Percentiles rank a stretch among this genome's conserved stretches.
Evolutionary conservation across 768 basidiomycete species (phyloP).

Genomic region (Stropharia rugosoannulata): DNA sequence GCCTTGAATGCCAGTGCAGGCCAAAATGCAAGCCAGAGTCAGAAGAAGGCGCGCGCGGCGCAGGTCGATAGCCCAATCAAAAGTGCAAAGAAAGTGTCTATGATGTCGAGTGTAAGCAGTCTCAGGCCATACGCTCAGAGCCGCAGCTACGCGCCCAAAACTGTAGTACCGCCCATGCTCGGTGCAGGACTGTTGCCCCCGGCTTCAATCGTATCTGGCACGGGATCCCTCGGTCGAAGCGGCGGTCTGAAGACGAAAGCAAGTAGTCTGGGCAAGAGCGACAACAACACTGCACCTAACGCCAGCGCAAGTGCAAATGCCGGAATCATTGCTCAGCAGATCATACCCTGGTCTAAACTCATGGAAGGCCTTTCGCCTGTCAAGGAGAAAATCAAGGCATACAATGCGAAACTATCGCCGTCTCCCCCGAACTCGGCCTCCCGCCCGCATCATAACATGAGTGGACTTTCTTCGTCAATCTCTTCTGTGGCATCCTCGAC

Average conservation of each 20-base stretch:
- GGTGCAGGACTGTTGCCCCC: background rate
- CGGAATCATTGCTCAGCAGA: constrained; percentile 48
- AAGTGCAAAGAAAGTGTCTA: constrained; percentile 16
- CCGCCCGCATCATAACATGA: too few species aligned
- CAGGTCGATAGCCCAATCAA: constrained; percentile 38
- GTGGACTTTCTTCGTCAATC: background rate
- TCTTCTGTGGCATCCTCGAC: background rate
- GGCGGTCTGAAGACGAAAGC: too few species aligned
- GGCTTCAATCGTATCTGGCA: constrained; percentile 1
- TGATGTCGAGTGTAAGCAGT: constrained; percentile 1
- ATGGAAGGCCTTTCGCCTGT: constrained; percentile 25
- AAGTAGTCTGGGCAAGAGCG: background rate
- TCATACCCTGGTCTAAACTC: constrained; percentile 61
- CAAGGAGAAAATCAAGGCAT: constrained; percentile 19
- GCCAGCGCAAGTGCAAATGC: constrained; percentile 8
- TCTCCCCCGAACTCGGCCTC: constrained; percentile 2
- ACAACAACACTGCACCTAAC: constrained; percentile 1
- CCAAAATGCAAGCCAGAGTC: background rate
- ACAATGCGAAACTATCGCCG: constrained; percentile 13
- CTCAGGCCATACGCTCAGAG: constrained; percentile 1
- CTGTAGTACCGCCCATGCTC: background rate
- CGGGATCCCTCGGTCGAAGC: too few species aligned
- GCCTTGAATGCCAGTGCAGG: background rate
- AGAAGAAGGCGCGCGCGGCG: constrained; percentile 24
- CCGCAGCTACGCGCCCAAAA: background rate